Evolutionary conservation across 176 grass and related monocot genomes (phyloP).

Genomic region (Bromus sterilis): DNA sequence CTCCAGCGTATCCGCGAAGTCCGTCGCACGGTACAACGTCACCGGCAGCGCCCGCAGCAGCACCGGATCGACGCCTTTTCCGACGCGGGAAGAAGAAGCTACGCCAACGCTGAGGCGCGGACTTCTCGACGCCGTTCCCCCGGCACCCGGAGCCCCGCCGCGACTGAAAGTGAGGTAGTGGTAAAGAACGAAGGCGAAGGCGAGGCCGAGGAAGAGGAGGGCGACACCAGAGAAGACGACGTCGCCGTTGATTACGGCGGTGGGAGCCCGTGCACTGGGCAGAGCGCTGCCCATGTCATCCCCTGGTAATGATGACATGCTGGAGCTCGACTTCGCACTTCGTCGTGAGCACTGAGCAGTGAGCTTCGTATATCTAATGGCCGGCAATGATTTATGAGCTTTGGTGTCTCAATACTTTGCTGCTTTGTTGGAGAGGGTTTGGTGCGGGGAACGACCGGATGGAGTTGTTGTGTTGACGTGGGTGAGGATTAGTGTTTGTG

Average conservation of each 20-base stretch:
- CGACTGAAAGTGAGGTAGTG: constrained; percentile 5
- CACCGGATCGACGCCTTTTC: neutral
- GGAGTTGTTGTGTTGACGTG: constrained; percentile 31
- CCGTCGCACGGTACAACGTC: constrained; percentile 31
- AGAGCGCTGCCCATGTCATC: neutral
- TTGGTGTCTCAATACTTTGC: neutral
- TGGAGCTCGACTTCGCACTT: neutral
- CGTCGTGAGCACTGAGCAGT: neutral
- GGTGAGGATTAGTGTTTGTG: constrained; percentile 11
- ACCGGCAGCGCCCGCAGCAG: constrained; percentile 25
- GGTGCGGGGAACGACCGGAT: neutral
- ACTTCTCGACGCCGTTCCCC: neutral
- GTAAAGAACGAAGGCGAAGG: constrained; percentile 24
- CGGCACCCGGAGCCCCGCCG: neutral
- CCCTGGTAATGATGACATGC: constrained; percentile 18
- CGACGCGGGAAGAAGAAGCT: neutral
- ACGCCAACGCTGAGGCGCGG: neutral
- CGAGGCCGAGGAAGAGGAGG: constrained; percentile 25
- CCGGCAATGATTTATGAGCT: neutral
- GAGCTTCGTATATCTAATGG: neutral
- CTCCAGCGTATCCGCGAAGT: constrained; percentile 33
- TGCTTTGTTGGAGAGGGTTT: constrained; percentile 24
- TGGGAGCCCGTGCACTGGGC: neutral
- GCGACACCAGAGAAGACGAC: constrained; percentile 18
- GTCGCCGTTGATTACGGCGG: constrained; percentile 14